Evolutionary conservation across 2,329 filamentous ascomycete genomes (phyloP), one percentile per base, ranked within the genome.

Genomic region (Tolypocladium guangdongense): DNA sequence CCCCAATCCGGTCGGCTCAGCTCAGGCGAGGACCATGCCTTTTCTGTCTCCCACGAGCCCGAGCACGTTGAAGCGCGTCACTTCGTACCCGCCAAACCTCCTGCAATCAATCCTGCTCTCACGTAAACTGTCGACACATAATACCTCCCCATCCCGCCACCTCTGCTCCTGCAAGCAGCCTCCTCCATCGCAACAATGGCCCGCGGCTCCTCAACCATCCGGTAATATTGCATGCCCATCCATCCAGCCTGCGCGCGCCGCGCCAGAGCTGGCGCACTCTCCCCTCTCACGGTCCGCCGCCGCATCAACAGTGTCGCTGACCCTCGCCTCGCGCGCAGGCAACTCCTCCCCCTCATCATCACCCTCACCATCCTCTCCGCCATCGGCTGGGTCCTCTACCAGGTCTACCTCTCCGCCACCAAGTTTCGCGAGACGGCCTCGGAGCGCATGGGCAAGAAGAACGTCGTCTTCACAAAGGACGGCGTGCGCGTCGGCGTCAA

Each of bases 381-480:
- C 51, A 52, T 89, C 62, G 84, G 76, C 54, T 88, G 82, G 71
- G 74, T 91, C 54, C 78, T 80, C 56, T 90, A 89, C 69, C 83
- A 88, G 56, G 78, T 90, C 66, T 90, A 87, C 70, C 69, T 86
- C 52, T 83, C 82, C 69, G 76, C 80, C 53, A 76, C 75, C 69
- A 78, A 87, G 67, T 83, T 91, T 61, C 78, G 81, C 56, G 74
- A 81, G 55, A 76, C 80, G 55, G 85, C 86, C 48, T 80, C 78
- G 49, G 76, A 85, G 68, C 82, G 82, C 64, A 87, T 90, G 80
- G 82, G 84, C 66, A 82, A 82, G 71, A 87, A 86, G 73, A 86
- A 90, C 66, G 80, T 91, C 54, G 75, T 82, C 41, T 87, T 90
- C 68, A 85, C 83, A 39, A 88, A 87, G 66, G 87, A 90, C 54